A percentile compares a stretch with the other conserved stretches of the same genome.
Conservation (phyloP, 2,329 filamentous ascomycete genomes). For the Orbilia quercus region DNA sequence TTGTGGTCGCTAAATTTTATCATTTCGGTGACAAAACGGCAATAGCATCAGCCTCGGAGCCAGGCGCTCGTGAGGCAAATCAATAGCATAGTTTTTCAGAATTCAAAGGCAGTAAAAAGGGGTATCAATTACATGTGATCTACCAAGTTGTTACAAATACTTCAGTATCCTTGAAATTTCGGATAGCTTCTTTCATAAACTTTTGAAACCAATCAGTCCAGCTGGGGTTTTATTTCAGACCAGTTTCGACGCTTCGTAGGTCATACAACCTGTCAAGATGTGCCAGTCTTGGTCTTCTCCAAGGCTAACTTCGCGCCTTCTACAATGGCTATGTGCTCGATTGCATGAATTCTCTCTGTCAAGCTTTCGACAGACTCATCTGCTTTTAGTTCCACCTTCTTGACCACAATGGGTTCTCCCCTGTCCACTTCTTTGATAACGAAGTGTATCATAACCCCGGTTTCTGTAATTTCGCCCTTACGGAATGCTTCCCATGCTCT, state of each 20-base stretch:
- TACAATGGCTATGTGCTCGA: conserved; percentile 83
- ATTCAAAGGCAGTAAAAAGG: too few species aligned
- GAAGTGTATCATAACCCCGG: conserved; percentile 89
- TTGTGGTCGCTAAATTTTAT: too few species aligned
- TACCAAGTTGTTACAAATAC: too few species aligned
- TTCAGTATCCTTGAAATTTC: too few species aligned
- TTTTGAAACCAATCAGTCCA: conserved; percentile 7
- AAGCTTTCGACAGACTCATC: conserved; percentile 75
- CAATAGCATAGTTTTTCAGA: too few species aligned
- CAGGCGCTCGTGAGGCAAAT: too few species aligned
- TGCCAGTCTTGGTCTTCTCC: conserved; percentile 61
- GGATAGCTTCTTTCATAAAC: not conserved
- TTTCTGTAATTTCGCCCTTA: conserved; percentile 74
- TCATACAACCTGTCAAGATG: conserved; percentile 9
- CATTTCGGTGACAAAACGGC: too few species aligned
- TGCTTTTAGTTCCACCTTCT: conserved; percentile 74
- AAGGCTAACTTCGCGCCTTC: conserved; percentile 73
- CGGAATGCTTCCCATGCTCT: conserved; percentile 79
- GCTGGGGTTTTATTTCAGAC: not conserved
- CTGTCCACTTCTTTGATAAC: conserved; percentile 83
- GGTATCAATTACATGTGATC: too few species aligned
- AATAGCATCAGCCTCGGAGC: too few species aligned
- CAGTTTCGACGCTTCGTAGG: not conserved
- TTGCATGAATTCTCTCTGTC: conserved; percentile 77
- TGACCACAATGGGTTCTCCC: conserved; percentile 76